phyloP scores from a whole-genome alignment of 169 alveolate species.

The Toxoplasma gondii region DNA sequence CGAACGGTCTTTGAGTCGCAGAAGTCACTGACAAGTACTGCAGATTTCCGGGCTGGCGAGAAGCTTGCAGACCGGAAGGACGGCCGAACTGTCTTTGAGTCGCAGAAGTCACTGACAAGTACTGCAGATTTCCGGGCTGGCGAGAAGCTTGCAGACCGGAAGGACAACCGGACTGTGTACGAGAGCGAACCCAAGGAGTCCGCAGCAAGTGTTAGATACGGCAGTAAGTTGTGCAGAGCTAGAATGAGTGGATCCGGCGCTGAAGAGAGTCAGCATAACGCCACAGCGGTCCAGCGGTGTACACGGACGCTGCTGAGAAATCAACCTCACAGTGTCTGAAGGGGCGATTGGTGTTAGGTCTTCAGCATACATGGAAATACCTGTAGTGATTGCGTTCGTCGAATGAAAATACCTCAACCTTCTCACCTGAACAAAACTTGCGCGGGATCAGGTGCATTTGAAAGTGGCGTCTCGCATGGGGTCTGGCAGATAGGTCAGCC shows the following conservation, averaged over 20 bases:
- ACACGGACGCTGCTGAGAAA: too few species aligned
- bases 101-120: background rate
- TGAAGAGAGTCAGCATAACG: background rate
- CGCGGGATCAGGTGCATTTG: too few species aligned
- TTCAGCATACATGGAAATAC: too few species aligned
- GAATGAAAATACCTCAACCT: too few species aligned
- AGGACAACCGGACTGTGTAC: background rate
- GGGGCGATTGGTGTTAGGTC: too few species aligned
- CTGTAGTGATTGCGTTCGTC: too few species aligned
- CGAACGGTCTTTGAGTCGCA: background rate
- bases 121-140: background rate
- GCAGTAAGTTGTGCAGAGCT: constrained; percentile 1
- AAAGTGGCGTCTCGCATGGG: too few species aligned
- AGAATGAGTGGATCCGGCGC: too few species aligned
- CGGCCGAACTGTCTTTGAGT: background rate
- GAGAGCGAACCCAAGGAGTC: background rate
- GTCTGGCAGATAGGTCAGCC: too few species aligned
- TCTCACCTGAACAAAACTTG: too few species aligned
- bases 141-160: background rate
- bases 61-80: background rate
- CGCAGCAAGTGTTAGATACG: background rate
- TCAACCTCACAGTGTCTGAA: too few species aligned
- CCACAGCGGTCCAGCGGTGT: too few species aligned
- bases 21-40: background rate
- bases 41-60: background rate